Conservation (phyloP, 768 basidiomycete species). For the Russula compacta region DNA sequence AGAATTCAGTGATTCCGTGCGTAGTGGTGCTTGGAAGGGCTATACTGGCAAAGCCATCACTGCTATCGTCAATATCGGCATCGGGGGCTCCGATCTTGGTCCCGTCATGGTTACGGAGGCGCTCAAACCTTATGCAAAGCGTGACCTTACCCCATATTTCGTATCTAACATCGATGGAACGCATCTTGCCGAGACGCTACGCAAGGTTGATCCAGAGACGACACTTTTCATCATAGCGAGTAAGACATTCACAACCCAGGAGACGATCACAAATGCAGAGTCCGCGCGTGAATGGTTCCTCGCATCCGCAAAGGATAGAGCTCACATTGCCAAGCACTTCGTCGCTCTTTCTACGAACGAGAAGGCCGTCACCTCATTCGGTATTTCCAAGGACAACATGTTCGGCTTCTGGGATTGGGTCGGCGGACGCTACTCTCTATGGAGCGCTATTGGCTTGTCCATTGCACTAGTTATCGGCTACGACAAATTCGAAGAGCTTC, state of each 20-base stretch:
- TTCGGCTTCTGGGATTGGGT: conserved; percentile 99
- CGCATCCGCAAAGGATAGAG: conserved; percentile 66
- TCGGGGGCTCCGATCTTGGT: conserved; percentile 95
- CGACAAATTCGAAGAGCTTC: conserved; percentile 84
- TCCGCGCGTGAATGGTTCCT: conserved; percentile 95
- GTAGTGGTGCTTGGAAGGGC: conserved; percentile 88
- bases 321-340: conserved; percentile 97
- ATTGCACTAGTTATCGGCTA: conserved; percentile 91
- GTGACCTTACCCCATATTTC: conserved; percentile 80
- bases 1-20: conserved; percentile 74
- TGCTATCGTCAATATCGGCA: conserved; percentile 97
- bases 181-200: conserved; percentile 84
- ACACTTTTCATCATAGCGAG: conserved; percentile 98
- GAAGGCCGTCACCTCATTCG: conserved; percentile 85
- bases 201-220: conserved; percentile 75
- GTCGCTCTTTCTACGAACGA: conserved; percentile 97
- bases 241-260: conserved; percentile 99
- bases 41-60: conserved; percentile 94
- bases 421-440: conserved; percentile 94
- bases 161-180: conserved; percentile 99
- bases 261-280: conserved; percentile 98
- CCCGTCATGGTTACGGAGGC: conserved; percentile 99
- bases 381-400: conserved; percentile 89
- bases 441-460: conserved; percentile 95
- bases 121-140: conserved; percentile 85